Percentiles rank a stretch among this genome's conserved stretches.
Evolutionary conservation across 495 filamentous ascomycete genomes (phyloP).

Genomic region (Aspergillus sclerotiicarbonarius): DNA sequence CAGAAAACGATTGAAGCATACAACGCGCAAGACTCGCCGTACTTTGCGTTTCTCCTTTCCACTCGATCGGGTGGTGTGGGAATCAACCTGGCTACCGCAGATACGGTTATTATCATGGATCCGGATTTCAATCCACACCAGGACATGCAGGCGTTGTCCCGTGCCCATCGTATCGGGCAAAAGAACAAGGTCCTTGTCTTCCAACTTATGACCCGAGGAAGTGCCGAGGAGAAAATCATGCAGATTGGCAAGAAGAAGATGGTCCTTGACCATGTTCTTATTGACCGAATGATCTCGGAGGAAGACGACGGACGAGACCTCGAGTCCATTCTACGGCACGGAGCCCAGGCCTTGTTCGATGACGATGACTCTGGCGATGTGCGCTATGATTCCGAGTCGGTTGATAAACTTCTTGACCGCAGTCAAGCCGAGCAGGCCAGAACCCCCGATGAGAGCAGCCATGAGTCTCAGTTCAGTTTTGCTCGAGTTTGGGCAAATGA

Average conservation of each 20-base stretch:
- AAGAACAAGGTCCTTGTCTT: conserved; percentile 94
- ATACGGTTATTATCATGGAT: conserved; percentile 97
- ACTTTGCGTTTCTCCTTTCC: conserved; percentile 88
- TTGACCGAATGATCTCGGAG: conserved; percentile 80
- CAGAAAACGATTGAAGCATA: conserved; percentile 92
- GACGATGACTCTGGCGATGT: conserved; percentile 66
- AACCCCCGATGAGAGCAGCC: conserved; percentile 52
- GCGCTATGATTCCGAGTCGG: conserved; percentile 71
- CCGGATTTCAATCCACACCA: conserved; percentile 99
- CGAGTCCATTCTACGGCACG: conserved; percentile 85
- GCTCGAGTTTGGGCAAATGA: conserved; percentile 93
- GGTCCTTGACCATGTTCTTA: conserved; percentile 87
- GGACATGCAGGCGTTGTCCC: conserved; percentile 91
- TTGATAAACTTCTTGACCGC: conserved; percentile 87
- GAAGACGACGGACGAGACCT: conserved; percentile 73
- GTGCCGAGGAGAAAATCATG: conserved; percentile 92
- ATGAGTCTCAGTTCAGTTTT: conserved; percentile 80
- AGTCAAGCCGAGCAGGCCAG: conserved; percentile 73
- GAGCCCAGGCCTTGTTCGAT: conserved; percentile 80
- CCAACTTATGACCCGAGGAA: conserved; percentile 84
- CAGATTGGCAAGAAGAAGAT: conserved; percentile 96
- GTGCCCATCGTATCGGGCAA: conserved; percentile 94
- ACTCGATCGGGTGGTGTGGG: conserved; percentile 94
- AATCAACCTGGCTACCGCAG: conserved; percentile 95
- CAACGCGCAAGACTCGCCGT: conserved; percentile 76